Conservation (phyloP, 225 moss, liverwort and hornwort genomes). For the Polytrichum commune region DNA sequence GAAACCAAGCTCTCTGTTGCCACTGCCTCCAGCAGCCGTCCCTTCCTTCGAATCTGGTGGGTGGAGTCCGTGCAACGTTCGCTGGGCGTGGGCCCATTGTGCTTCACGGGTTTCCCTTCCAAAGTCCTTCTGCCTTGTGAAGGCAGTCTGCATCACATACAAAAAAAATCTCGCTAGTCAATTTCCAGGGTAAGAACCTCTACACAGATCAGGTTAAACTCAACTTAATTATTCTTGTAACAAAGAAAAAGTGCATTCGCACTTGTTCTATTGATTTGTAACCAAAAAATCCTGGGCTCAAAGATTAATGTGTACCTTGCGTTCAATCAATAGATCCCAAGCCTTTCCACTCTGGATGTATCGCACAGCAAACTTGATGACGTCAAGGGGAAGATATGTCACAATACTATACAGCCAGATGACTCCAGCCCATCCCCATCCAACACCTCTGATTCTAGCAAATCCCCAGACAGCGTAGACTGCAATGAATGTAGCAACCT, state of each 20-base stretch:
- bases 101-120: constrained; percentile 87
- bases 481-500: constrained; percentile 70
- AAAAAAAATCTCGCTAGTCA: not conserved
- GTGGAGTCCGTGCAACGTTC: constrained; percentile 82
- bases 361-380: constrained; percentile 61
- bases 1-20: constrained; percentile 41
- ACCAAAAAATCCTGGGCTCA: not conserved
- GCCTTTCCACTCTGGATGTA: constrained; percentile 81
- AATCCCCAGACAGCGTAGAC: constrained; percentile 67
- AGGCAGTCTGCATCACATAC: constrained; percentile 52
- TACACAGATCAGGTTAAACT: no score
- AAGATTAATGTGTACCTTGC: constrained; percentile 27
- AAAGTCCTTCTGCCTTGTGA: constrained; percentile 73
- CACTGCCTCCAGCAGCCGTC: constrained; percentile 19
- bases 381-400: constrained; percentile 58
- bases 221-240: no score
- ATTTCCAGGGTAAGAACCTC: no score
- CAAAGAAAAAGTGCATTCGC: no score
- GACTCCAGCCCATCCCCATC: constrained; percentile 75
- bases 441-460: constrained; percentile 45
- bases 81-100: constrained; percentile 88
- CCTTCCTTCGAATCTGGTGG: constrained; percentile 45
- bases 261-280: no score
- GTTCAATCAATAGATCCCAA: constrained; percentile 64
- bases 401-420: constrained; percentile 61